Evolutionary conservation across 768 basidiomycete species (phyloP).

Genomic region (Terana coerulea): DNA sequence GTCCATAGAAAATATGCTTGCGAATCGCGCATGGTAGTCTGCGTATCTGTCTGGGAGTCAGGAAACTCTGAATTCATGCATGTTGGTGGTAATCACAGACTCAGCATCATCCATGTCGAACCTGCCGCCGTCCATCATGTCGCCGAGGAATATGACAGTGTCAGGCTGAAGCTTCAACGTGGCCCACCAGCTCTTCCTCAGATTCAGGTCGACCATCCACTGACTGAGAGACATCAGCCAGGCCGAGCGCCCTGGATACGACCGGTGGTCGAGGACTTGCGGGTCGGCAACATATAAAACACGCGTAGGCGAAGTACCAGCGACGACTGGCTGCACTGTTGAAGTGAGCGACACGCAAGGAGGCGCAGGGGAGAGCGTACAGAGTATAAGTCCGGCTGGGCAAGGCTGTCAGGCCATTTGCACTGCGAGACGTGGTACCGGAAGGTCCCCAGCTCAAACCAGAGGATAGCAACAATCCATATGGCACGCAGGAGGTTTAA

Average conservation of each 20-base stretch:
- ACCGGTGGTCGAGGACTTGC: conserved; percentile 74
- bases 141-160: conserved; percentile 78
- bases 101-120: conserved; percentile 57
- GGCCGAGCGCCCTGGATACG: conserved; percentile 60
- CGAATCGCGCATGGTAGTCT: conserved; percentile 63
- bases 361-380: background rate
- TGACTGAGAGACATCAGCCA: conserved; percentile 58
- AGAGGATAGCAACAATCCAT: conserved; percentile 64
- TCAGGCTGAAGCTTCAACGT: conserved; percentile 60
- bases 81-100: conserved; percentile 49
- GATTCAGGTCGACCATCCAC: conserved; percentile 72
- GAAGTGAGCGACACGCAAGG: background rate
- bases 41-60: conserved; percentile 56
- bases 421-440: conserved; percentile 43
- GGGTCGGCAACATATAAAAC: conserved; percentile 87
- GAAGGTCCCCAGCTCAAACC: conserved; percentile 69
- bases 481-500: conserved; percentile 45
- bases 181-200: conserved; percentile 81
- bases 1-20: conserved; percentile 57
- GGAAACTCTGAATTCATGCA: background rate
- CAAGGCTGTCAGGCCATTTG: conserved; percentile 54
- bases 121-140: conserved; percentile 89
- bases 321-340: background rate
- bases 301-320: conserved; percentile 34
- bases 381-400: background rate